These are phyloP conservation scores for Xylaria scruposa DNA, from an alignment of 495 filamentous ascomycete species.

Conservation along the genomic window DNA sequence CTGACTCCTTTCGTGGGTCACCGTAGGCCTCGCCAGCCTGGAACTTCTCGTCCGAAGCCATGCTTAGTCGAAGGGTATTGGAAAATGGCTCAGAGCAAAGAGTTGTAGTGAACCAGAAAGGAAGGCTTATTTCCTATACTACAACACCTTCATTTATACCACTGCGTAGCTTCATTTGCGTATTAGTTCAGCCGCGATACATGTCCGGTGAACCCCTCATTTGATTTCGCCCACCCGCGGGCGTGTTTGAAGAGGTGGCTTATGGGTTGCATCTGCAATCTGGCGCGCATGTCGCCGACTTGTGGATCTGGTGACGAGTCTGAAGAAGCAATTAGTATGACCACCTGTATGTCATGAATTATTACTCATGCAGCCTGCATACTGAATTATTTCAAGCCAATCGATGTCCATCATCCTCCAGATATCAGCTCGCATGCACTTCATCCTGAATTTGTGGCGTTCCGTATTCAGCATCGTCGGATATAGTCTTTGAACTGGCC, in stretches of 20 bases:
- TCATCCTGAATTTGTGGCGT: constrained; percentile 1
- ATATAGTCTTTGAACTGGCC: background rate
- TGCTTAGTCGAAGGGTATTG: background rate
- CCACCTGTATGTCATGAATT: background rate
- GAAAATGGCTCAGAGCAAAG: background rate
- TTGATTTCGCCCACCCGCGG: constrained; percentile 7
- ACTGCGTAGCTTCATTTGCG: background rate
- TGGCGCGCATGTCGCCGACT: background rate
- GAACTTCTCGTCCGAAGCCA: constrained; percentile 30
- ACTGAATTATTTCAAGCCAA: background rate
- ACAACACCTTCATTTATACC: constrained; percentile 18
- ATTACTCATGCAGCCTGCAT: background rate
- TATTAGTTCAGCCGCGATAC: background rate
- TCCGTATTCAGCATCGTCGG: background rate
- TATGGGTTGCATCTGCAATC: background rate
- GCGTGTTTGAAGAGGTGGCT: constrained; percentile 12
- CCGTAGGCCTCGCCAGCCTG: constrained; percentile 37
- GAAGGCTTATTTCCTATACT: background rate
- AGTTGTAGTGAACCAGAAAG: background rate
- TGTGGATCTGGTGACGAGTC: background rate
- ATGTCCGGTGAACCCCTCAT: constrained; percentile 14
- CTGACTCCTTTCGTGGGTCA: constrained; percentile 25
- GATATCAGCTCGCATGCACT: background rate
- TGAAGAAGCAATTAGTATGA: constrained; percentile 6
- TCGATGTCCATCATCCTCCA: background rate